These are phyloP conservation scores for Bauhinia variegata DNA, from an alignment of 306 rosid species.

Conservation along the genomic window DNA sequence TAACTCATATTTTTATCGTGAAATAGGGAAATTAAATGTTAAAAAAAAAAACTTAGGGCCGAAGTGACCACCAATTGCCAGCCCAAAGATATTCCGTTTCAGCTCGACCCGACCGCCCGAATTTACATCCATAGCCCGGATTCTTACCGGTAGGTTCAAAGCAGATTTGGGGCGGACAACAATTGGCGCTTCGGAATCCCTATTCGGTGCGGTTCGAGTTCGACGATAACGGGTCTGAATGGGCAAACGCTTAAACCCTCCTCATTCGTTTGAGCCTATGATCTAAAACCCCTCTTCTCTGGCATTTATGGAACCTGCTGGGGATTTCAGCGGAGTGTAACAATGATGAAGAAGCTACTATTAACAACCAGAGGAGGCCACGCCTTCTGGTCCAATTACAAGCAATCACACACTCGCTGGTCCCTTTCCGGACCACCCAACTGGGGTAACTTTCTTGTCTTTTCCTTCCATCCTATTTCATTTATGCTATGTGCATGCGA, in stretches of 20 bases:
- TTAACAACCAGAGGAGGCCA: constrained; percentile 3
- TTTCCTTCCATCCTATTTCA: background rate
- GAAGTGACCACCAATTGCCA: too few species aligned
- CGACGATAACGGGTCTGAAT: background rate
- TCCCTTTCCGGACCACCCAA: constrained; percentile 2
- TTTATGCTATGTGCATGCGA: background rate
- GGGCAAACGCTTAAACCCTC: constrained; percentile 14
- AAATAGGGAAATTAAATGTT: too few species aligned
- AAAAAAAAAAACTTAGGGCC: too few species aligned
- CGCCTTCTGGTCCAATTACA: constrained; percentile 10
- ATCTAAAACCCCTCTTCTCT: constrained; percentile 25
- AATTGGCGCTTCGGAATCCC: background rate
- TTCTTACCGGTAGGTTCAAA: too few species aligned
- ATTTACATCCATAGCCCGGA: too few species aligned
- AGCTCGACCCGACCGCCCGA: too few species aligned
- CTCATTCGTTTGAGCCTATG: background rate
- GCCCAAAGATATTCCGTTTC: too few species aligned
- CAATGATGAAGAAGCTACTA: constrained; percentile 23
- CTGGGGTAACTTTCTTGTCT: constrained; percentile 7
- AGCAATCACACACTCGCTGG: background rate
- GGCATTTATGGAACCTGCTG: background rate
- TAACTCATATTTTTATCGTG: too few species aligned
- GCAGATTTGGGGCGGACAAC: background rate
- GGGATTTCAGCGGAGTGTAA: background rate
- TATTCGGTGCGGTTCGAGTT: background rate